phyloP scores from a whole-genome alignment of 2,329 filamentous ascomycete species.

The Ceratocystis ficicola region DNA sequence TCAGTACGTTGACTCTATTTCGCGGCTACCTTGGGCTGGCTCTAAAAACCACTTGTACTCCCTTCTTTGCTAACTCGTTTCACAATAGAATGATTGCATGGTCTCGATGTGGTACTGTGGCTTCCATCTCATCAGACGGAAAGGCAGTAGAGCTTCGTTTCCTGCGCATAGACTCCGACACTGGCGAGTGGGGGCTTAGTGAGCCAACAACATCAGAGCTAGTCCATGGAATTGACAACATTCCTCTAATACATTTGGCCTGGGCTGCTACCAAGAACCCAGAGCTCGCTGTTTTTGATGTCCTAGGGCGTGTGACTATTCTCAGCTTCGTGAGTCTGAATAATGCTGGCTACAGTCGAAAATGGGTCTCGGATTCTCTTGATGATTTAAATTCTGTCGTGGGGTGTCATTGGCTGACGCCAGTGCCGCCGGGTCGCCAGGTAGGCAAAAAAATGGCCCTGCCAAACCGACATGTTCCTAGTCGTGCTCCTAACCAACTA shows the following conservation, averaged over 20 bases:
- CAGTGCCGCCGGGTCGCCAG: constrained; percentile 38
- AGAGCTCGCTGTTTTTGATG: constrained; percentile 75
- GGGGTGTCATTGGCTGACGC: constrained; percentile 74
- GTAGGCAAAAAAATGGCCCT: constrained; percentile 23
- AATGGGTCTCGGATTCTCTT: constrained; percentile 53
- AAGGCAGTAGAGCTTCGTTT: constrained; percentile 59
- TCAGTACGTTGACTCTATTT: constrained; percentile 47
- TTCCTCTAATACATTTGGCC: constrained; percentile 63
- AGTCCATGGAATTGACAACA: constrained; percentile 49
- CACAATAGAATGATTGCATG: constrained; percentile 60
- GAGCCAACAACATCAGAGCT: constrained; percentile 54
- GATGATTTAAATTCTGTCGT: constrained; percentile 69
- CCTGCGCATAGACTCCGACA: constrained; percentile 53
- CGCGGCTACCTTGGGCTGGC: neutral
- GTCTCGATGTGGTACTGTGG: constrained; percentile 79
- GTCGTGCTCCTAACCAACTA: neutral
- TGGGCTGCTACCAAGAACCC: constrained; percentile 63
- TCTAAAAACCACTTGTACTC: neutral
- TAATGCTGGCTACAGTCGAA: constrained; percentile 49
- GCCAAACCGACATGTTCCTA: no score
- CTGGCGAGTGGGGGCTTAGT: constrained; percentile 65
- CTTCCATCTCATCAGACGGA: constrained; percentile 63
- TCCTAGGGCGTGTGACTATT: constrained; percentile 63
- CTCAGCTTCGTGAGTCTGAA: constrained; percentile 65
- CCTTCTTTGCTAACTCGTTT: constrained; percentile 23